Conservation (phyloP, 352 stramenopile species). For the Phytophthora crassamura region DNA sequence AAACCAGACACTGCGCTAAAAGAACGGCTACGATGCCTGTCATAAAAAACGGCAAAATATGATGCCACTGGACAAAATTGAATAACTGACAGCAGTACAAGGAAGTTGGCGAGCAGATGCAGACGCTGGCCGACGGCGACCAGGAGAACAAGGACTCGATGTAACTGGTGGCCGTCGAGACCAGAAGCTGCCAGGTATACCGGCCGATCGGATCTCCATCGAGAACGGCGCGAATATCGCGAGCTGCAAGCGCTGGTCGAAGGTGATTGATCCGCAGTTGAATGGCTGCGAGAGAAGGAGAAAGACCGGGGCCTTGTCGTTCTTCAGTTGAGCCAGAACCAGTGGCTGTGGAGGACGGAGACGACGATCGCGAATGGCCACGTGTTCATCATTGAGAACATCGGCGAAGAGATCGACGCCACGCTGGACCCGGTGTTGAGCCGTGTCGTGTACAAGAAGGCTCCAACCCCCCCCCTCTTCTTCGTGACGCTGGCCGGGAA, state of each 20-base stretch:
- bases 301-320: conserved; percentile 92
- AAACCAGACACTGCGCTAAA: too few species aligned
- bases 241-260: conserved; percentile 97
- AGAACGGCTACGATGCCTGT: too few species aligned
- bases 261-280: conserved; percentile 97
- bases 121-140: too few species aligned
- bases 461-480: conserved; percentile 88
- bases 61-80: too few species aligned
- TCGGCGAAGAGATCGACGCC: conserved; percentile 97
- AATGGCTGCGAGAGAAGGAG: conserved; percentile 97
- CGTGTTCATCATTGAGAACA: conserved; percentile 98
- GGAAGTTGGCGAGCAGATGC: too few species aligned
- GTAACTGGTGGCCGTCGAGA: too few species aligned
- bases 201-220: conserved; percentile 97
- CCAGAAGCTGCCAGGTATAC: too few species aligned
- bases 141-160: too few species aligned
- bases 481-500: conserved; percentile 95
- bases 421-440: conserved; percentile 97
- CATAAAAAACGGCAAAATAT: too few species aligned
- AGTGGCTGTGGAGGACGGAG: conserved; percentile 96
- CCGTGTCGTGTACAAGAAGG: conserved; percentile 96
- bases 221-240: conserved; percentile 98
- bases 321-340: conserved; percentile 96
- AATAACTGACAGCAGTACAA: too few species aligned
- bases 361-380: conserved; percentile 95